Evolutionary conservation across 139 green algal genomes (phyloP).

Genomic region (Dunaliella primolecta): DNA sequence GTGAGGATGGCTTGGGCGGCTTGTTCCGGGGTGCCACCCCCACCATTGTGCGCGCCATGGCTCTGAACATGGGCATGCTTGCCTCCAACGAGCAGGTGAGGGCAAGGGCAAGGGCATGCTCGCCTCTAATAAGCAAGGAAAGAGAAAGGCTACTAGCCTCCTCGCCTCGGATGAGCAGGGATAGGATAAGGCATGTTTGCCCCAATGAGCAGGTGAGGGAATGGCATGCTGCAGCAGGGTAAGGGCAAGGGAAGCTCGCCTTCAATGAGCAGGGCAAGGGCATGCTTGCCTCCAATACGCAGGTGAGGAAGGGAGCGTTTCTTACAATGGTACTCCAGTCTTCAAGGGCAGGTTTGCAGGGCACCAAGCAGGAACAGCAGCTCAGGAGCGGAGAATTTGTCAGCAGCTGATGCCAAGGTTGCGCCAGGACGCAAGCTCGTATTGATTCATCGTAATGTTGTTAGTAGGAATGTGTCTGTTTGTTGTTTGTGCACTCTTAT

Average conservation of each 20-base stretch:
- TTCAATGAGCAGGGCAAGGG: constrained; percentile 88
- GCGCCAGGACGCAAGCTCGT: too few species aligned
- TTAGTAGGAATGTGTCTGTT: too few species aligned
- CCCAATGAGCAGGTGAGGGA: constrained; percentile 87
- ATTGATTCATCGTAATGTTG: too few species aligned
- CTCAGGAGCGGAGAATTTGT: too few species aligned
- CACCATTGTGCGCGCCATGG: constrained; percentile 95
- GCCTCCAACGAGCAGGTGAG: constrained; percentile 94
- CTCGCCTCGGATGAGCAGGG: neutral
- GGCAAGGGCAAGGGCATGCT: neutral
- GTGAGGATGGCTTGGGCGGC: constrained; percentile 77
- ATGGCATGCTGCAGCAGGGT: too few species aligned
- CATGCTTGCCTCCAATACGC: neutral
- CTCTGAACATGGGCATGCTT: constrained; percentile 99
- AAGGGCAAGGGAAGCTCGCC: constrained; percentile 98
- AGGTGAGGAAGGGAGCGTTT: too few species aligned
- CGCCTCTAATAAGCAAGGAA: neutral
- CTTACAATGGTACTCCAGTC: too few species aligned
- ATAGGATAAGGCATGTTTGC: constrained; percentile 99
- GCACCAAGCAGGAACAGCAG: too few species aligned
- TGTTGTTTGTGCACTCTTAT: too few species aligned
- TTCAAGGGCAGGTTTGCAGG: too few species aligned
- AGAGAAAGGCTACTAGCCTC: neutral
- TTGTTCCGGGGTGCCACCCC: constrained; percentile 90
- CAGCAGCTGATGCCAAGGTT: too few species aligned